A percentile compares a stretch with the other conserved stretches of the same genome.
These are phyloP conservation scores for Ustilago curta DNA, from an alignment of 1,284 basidiomycete genomes.

Conservation along the genomic window DNA sequence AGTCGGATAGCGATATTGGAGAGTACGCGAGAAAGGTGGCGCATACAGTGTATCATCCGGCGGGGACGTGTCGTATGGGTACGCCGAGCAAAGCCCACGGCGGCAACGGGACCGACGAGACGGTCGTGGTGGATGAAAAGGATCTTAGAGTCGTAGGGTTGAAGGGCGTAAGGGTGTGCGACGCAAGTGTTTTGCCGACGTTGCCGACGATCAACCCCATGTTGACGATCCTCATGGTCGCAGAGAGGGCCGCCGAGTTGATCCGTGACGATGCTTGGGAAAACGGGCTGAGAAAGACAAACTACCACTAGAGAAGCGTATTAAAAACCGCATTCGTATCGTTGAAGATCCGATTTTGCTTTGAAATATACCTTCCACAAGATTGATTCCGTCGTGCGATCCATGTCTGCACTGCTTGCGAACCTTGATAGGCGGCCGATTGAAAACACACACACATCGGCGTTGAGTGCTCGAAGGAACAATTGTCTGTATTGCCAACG, in stretches of 20 bases:
- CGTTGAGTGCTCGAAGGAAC: too few species aligned
- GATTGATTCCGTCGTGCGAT: neutral
- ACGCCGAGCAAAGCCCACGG: constrained; percentile 35
- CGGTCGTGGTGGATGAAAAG: constrained; percentile 65
- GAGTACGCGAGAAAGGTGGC: constrained; percentile 67
- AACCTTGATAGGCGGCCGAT: too few species aligned
- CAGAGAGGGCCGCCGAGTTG: constrained; percentile 67
- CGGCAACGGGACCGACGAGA: constrained; percentile 43
- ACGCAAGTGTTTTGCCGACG: constrained; percentile 67
- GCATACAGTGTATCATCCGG: constrained; percentile 70
- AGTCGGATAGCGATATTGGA: constrained; percentile 65
- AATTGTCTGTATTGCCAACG: too few species aligned
- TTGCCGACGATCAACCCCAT: constrained; percentile 66
- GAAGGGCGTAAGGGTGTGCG: constrained; percentile 63
- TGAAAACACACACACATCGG: too few species aligned
- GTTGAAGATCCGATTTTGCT: neutral
- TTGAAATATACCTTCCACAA: constrained; percentile 6
- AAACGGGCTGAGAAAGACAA: constrained; percentile 41
- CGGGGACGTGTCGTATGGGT: constrained; percentile 69
- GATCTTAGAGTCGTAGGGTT: constrained; percentile 63
- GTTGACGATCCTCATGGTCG: constrained; percentile 63
- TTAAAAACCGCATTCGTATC: too few species aligned
- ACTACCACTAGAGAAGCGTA: constrained; percentile 18
- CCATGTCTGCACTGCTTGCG: too few species aligned
- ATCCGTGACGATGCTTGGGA: constrained; percentile 64